Evolutionary conservation across 768 basidiomycete species (phyloP).

Genomic region (Kondoa malvinella): DNA sequence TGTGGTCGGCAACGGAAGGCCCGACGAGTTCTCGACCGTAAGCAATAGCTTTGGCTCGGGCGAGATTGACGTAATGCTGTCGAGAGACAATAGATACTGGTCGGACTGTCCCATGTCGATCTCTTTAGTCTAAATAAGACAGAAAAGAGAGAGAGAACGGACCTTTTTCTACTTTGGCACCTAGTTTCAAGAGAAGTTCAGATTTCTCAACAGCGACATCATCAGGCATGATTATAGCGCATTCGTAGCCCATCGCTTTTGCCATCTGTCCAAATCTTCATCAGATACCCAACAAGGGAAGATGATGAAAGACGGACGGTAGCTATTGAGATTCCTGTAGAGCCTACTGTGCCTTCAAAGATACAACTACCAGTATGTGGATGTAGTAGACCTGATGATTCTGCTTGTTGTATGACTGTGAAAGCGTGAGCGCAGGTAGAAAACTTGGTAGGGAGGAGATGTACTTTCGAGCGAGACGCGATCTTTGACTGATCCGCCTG

Average conservation of each 20-base stretch:
- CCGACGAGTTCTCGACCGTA: conserved; percentile 40
- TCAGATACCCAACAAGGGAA: too few species aligned
- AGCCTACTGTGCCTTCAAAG: conserved; percentile 93
- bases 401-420: conserved; percentile 85
- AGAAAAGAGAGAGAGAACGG: neutral
- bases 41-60: conserved; percentile 53
- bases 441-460: conserved; percentile 22
- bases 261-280: conserved; percentile 39
- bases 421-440: neutral
- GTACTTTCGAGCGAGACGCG: conserved; percentile 81
- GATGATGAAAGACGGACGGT: too few species aligned
- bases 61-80: conserved; percentile 75
- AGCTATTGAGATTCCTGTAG: conserved; percentile 89
- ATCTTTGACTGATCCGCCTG: conserved; percentile 95
- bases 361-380: conserved; percentile 80
- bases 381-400: conserved; percentile 57
- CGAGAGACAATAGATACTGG: conserved; percentile 93
- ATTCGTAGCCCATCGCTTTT: conserved; percentile 23
- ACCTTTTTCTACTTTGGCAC: conserved; percentile 64
- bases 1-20: conserved; percentile 1
- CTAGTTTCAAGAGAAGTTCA: conserved; percentile 59
- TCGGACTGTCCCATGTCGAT: conserved; percentile 38
- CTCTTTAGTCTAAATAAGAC: neutral
- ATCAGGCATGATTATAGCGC: conserved; percentile 72
- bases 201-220: conserved; percentile 85